A percentile compares a stretch with the other conserved stretches of the same genome.
Conservation (phyloP, 176 grass and related monocot species). For the Aechmea fasciata region DNA sequence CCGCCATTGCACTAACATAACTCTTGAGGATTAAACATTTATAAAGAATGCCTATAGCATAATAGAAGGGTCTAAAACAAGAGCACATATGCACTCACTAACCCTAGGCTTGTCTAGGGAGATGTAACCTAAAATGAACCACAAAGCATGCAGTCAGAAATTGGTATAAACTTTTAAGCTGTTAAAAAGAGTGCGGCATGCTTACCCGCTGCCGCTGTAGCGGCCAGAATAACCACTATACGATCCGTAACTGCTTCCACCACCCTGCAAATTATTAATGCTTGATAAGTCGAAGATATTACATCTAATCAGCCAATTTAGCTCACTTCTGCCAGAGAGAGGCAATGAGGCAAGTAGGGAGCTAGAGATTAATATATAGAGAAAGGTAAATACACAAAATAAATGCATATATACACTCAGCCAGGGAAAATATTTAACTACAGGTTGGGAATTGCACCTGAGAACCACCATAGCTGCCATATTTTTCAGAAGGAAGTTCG, state of each 20-base stretch:
- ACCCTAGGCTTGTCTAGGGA: too few species aligned
- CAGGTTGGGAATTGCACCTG: constrained; percentile 38
- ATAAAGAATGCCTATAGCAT: too few species aligned
- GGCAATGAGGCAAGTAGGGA: constrained; percentile 8
- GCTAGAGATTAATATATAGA: constrained; percentile 1
- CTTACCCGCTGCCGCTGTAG: constrained; percentile 76
- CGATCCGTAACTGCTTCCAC: constrained; percentile 59
- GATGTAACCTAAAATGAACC: too few species aligned
- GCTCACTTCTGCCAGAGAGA: background rate
- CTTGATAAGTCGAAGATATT: background rate
- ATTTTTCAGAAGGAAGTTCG: constrained; percentile 46
- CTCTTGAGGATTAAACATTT: too few species aligned
- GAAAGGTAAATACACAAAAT: background rate
- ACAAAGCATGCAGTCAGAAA: background rate
- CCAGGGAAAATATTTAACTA: background rate
- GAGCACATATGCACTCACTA: too few species aligned
- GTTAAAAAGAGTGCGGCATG: background rate
- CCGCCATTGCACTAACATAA: too few species aligned
- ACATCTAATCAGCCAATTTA: background rate
- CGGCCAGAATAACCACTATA: constrained; percentile 63
- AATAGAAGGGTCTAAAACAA: too few species aligned
- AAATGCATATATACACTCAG: background rate
- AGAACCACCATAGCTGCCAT: constrained; percentile 60
- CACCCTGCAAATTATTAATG: constrained; percentile 33
- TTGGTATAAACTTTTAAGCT: background rate